Evolutionary conservation across 1,139 yeast genomes (phyloP).

Genomic region (Petasospora rhodanensis): DNA sequence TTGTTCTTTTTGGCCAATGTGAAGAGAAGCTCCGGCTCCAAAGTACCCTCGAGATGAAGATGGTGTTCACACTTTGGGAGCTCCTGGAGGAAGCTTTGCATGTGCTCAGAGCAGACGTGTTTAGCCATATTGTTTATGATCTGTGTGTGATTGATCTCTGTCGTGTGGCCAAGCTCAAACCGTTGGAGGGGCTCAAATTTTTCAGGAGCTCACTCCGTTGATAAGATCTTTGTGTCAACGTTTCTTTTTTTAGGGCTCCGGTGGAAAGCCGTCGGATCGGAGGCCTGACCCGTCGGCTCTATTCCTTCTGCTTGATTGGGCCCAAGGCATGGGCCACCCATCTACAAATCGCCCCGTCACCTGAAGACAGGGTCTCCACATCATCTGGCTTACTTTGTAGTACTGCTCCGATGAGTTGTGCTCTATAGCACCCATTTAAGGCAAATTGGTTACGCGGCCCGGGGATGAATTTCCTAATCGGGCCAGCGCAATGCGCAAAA

Average conservation of each 20-base stretch:
- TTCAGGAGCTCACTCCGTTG: too few species aligned
- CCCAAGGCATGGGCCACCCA: too few species aligned
- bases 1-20: constrained; percentile 59
- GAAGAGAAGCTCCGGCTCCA: constrained; percentile 67
- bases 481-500: background rate
- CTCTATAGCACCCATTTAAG: too few species aligned
- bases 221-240: constrained; percentile 9
- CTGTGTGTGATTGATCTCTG: background rate
- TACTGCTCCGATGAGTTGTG: too few species aligned
- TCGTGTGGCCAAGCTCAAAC: too few species aligned
- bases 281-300: too few species aligned
- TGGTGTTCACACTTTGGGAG: constrained; percentile 84
- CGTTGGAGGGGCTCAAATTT: too few species aligned
- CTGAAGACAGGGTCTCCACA: too few species aligned
- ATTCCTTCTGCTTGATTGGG: too few species aligned
- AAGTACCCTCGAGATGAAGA: constrained; percentile 75
- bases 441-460: background rate
- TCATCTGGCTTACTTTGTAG: too few species aligned
- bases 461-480: background rate
- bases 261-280: too few species aligned
- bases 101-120: constrained; percentile 18
- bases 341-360: too few species aligned
- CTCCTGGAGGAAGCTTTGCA: constrained; percentile 47
- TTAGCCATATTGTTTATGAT: constrained; percentile 7
- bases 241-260: constrained; percentile 6